A percentile compares a stretch with the other conserved stretches of the same genome.
Conservation (phyloP, 305 asterid genomes). For the Andrographis paniculata region DNA sequence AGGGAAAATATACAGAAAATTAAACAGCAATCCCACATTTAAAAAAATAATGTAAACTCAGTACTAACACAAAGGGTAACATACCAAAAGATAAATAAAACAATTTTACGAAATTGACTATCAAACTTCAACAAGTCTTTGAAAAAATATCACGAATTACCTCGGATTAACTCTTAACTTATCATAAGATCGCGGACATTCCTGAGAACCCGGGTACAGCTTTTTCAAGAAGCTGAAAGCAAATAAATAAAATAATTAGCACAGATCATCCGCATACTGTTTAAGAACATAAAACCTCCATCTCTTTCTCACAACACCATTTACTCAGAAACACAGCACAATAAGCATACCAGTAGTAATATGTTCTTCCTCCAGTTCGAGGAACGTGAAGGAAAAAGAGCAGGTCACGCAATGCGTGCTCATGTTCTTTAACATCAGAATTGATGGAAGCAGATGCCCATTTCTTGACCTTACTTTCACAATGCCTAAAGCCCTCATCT, state of each 20-base stretch:
- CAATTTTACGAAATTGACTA: no score
- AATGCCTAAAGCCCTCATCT: conserved; percentile 42
- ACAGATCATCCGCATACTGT: conserved; percentile 16
- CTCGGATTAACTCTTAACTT: conserved; percentile 84
- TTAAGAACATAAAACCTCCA: no score
- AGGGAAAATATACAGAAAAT: no score
- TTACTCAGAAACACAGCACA: no score
- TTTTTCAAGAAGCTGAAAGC: conserved; percentile 71
- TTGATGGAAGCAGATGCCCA: conserved; percentile 79
- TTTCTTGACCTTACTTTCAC: conserved; percentile 57
- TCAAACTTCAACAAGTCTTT: no score
- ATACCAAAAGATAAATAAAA: no score
- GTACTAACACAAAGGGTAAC: no score
- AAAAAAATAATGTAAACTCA: no score
- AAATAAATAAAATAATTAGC: conserved; percentile 14
- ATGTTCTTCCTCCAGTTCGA: conserved; percentile 95
- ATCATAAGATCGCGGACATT: conserved; percentile 96
- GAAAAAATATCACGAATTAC: no score
- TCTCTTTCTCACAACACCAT: no score
- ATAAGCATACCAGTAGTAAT: conserved; percentile 69
- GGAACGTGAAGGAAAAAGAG: conserved; percentile 95
- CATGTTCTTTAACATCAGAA: conserved; percentile 47
- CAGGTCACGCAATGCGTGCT: conserved; percentile 63
- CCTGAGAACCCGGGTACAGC: conserved; percentile 53
- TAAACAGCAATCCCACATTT: no score